Evolutionary conservation across 2,329 filamentous ascomycete genomes (phyloP), one percentile per base, ranked within the genome.

Genomic region (Ilyonectria destructans): DNA sequence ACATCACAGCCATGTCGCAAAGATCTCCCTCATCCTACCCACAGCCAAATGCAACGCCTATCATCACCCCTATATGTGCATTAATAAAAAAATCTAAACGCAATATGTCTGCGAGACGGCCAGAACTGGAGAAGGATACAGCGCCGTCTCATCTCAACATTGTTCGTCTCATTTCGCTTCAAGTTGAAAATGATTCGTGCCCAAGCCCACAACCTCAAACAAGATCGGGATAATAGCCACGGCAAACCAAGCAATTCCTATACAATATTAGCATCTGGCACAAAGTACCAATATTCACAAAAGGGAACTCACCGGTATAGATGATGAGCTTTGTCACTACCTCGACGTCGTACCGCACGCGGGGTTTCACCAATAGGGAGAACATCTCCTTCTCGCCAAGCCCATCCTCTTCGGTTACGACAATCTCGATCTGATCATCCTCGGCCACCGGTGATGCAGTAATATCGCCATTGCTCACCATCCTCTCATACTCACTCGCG

Each of bases 271-370:
- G 71, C n/a, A 29, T 56, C 2, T 3, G 6, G 10, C 19, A 13
- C 19, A n/a, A 26, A 6, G 6, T 9, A 37, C 6, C 9, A 48
- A 54, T 59, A 61, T 63, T 55, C 46, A 40, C 29, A 56, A 66
- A 2, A 31, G 19, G 12, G 12, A 35, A 76, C 90, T 81, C 83
- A 94, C 96, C 96, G 67, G 92, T 89, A 83, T 99, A 99, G 26
- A 99, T 94, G 75, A 99, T 93, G 68, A 99, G 82, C 83, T 98
- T 98, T 6, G 96, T 98, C 43, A 99, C 93, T 45, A 99, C 96
- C 81, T 99, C 96, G n/a, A 98, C 96, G 82, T 99, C 96, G 78
- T 98, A 99, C 74, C 95, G 88, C 67, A 98, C 95, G 73, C 96
- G 90, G 56, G 96, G 95, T 82, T 92, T 94, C 70, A 95, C 91